A percentile compares a stretch with the other conserved stretches of the same genome.
Evolutionary conservation across 495 filamentous ascomycete genomes (phyloP).

Genomic region (Penicillium bovifimosum): DNA sequence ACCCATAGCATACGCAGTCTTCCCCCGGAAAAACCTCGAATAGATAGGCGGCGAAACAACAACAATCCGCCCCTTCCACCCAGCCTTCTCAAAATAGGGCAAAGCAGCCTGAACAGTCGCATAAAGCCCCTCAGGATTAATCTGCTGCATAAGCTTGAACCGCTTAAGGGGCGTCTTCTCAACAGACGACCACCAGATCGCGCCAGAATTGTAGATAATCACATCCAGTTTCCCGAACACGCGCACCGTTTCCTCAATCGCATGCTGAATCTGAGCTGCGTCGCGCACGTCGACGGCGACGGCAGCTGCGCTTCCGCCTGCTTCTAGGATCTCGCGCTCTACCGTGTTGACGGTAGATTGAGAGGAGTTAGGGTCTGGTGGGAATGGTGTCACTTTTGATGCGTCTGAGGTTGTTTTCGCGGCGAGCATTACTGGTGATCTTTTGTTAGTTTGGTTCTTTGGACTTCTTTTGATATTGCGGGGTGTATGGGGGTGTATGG

Average conservation of each 20-base stretch:
- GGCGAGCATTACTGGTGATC: constrained; percentile 63
- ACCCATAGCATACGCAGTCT: constrained; percentile 83
- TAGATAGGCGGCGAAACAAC: constrained; percentile 86
- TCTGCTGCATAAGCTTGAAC: constrained; percentile 75
- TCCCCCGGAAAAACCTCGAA: constrained; percentile 75
- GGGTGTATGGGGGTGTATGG: background rate
- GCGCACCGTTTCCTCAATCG: constrained; percentile 57
- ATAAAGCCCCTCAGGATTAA: constrained; percentile 67
- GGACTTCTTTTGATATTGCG: too few species aligned
- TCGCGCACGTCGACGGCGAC: constrained; percentile 67
- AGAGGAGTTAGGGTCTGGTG: constrained; percentile 75
- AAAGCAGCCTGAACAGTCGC: constrained; percentile 60
- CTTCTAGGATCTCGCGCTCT: constrained; percentile 66
- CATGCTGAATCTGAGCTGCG: constrained; percentile 52
- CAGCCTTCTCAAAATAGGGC: constrained; percentile 52
- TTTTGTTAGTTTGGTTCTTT: constrained; percentile 1
- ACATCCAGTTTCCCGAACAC: constrained; percentile 64
- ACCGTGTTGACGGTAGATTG: constrained; percentile 81
- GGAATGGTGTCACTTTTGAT: constrained; percentile 52
- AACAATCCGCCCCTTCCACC: constrained; percentile 58
- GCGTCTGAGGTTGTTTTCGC: constrained; percentile 74
- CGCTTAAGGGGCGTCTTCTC: constrained; percentile 69
- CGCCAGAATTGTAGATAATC: constrained; percentile 77
- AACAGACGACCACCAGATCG: constrained; percentile 81
- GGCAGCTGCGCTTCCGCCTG: constrained; percentile 59